Evolutionary conservation across 768 basidiomycete species (phyloP).

Genomic region (Suillus alpinus): DNA sequence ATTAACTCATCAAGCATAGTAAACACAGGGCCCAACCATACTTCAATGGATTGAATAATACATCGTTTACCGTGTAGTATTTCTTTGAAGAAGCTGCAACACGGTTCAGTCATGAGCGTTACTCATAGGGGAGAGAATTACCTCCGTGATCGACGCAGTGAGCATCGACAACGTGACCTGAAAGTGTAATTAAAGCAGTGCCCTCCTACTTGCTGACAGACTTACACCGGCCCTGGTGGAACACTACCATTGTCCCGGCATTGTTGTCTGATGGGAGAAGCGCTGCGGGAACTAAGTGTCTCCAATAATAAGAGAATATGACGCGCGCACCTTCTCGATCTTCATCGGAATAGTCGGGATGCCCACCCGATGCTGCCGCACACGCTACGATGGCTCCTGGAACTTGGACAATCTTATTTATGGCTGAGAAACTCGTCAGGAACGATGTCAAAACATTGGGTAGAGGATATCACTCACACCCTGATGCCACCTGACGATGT

Average conservation of each 20-base stretch:
- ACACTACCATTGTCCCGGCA: conserved; percentile 45
- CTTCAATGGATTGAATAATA: conserved; percentile 53
- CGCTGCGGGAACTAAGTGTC: conserved; percentile 16
- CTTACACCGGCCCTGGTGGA: conserved; percentile 30
- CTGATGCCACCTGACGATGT: conserved; percentile 45
- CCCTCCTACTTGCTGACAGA: neutral
- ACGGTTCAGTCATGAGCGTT: neutral
- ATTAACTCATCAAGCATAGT: conserved; percentile 9
- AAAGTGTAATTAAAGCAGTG: neutral
- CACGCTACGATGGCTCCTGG: conserved; percentile 40
- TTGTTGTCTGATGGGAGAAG: conserved; percentile 44
- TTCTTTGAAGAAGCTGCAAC: conserved; percentile 29
- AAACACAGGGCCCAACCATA: conserved; percentile 21
- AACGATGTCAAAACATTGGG: neutral
- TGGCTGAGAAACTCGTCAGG: conserved; percentile 32
- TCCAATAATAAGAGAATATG: neutral
- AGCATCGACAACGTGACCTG: neutral
- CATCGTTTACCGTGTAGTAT: conserved; percentile 54
- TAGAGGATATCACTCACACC: conserved; percentile 26
- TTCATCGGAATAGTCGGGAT: conserved; percentile 30
- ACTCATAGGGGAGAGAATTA: neutral
- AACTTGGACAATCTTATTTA: conserved; percentile 51
- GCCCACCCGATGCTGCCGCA: conserved; percentile 46
- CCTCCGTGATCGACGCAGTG: neutral
- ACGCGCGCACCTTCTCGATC: neutral